phyloP scores from a whole-genome alignment of 495 filamentous ascomycete species.

The Choiromyces venosus region DNA sequence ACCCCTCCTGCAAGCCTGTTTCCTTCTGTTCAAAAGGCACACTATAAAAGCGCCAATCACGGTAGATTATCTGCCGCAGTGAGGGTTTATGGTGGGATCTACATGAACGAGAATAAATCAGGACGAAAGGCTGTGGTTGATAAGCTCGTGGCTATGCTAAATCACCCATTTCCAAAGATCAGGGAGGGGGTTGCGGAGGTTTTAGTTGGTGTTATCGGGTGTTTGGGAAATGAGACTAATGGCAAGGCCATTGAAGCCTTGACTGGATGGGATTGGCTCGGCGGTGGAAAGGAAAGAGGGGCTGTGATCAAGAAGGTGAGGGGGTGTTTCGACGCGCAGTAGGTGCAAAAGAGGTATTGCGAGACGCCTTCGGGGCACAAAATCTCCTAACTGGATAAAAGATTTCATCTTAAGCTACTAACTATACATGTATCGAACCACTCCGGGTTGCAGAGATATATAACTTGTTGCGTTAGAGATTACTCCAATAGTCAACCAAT shows the following conservation, averaged over 20 bases:
- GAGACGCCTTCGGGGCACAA: neutral
- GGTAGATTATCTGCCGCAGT: constrained; percentile 72
- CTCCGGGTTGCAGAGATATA: neutral
- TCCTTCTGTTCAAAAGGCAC: constrained; percentile 64
- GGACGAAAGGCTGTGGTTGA: constrained; percentile 47
- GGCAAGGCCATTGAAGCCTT: neutral
- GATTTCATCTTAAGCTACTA: neutral
- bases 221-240: constrained; percentile 25
- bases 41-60: constrained; percentile 74
- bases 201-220: constrained; percentile 42
- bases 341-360: neutral
- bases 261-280: neutral
- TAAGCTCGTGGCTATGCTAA: constrained; percentile 56
- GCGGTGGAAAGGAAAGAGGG: neutral
- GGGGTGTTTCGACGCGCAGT: neutral
- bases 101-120: constrained; percentile 11
- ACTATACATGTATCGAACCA: neutral
- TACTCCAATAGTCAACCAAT: neutral
- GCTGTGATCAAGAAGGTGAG: neutral
- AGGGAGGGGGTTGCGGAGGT: constrained; percentile 47
- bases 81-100: constrained; percentile 66
- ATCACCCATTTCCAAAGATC: constrained; percentile 62
- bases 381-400: neutral
- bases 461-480: neutral
- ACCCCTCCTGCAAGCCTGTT: constrained; percentile 49